These are phyloP conservation scores for Nicotiana rustica DNA, from an alignment of 305 asterid genomes.

Conservation along the genomic window DNA sequence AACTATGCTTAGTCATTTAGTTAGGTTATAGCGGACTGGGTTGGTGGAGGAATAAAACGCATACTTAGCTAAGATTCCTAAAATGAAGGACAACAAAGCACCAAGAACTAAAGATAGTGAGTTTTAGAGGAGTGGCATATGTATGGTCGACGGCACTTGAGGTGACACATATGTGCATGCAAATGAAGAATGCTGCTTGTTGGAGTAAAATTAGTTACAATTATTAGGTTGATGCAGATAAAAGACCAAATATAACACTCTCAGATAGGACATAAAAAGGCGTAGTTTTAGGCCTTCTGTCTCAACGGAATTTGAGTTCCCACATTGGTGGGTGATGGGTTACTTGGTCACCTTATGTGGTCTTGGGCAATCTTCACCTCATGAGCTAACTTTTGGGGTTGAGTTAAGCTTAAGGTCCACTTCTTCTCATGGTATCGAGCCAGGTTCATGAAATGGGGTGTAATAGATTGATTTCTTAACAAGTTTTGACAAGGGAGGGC, in stretches of 20 bases:
- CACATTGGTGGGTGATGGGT: no score
- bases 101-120: not conserved
- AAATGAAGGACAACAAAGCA: constrained; percentile 12
- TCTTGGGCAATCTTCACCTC: no score
- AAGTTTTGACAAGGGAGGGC: no score
- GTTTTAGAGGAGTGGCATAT: not conserved
- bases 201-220: constrained; percentile 16
- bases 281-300: not conserved
- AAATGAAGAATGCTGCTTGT: not conserved
- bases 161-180: not conserved
- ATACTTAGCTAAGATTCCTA: constrained; percentile 10
- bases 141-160: not conserved
- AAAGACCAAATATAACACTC: not conserved
- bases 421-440: no score
- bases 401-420: no score
- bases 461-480: no score
- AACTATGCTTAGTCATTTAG: not conserved
- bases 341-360: no score
- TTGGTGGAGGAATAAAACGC: not conserved
- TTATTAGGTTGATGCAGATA: constrained; percentile 11
- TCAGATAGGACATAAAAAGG: not conserved
- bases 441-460: no score
- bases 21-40: constrained; percentile 1
- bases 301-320: not conserved
- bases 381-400: no score